Evolutionary conservation across 306 rosid genomes (phyloP).

Genomic region (Quercus cerris): DNA sequence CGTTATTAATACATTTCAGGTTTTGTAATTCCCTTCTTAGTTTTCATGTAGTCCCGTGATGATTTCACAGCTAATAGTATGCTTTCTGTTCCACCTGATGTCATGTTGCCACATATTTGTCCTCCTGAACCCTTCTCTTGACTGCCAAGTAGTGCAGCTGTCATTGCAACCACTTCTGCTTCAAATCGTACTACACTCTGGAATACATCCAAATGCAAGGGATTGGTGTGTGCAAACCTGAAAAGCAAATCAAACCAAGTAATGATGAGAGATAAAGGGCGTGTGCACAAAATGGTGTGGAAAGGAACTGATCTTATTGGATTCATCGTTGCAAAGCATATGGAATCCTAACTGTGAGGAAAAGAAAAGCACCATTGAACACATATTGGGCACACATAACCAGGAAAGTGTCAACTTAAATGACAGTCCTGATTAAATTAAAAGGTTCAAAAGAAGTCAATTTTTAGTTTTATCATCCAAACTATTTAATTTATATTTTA

Average conservation of each 20-base stretch:
- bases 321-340: neutral
- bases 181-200: constrained; percentile 76
- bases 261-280: constrained; percentile 12
- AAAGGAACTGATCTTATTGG: neutral
- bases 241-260: constrained; percentile 21
- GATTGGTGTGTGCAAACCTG: constrained; percentile 99
- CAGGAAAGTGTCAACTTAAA: neutral
- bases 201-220: constrained; percentile 93
- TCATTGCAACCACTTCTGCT: constrained; percentile 96
- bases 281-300: neutral
- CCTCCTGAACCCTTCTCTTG: constrained; percentile 78
- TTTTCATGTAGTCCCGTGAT: constrained; percentile 91
- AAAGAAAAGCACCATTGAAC: neutral
- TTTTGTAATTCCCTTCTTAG: constrained; percentile 67
- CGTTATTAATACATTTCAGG: constrained; percentile 80
- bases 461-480: neutral
- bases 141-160: constrained; percentile 85
- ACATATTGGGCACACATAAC: neutral
- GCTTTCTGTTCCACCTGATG: constrained; percentile 99
- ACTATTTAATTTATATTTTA: neutral
- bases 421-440: neutral
- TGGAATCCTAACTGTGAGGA: neutral
- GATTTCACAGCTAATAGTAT: constrained; percentile 86
- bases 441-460: neutral
- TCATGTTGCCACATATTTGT: constrained; percentile 94